A percentile compares a stretch with the other conserved stretches of the same genome.
Evolutionary conservation across 2,329 filamentous ascomycete genomes (phyloP).

Genomic region (Cladosporium sp.): DNA sequence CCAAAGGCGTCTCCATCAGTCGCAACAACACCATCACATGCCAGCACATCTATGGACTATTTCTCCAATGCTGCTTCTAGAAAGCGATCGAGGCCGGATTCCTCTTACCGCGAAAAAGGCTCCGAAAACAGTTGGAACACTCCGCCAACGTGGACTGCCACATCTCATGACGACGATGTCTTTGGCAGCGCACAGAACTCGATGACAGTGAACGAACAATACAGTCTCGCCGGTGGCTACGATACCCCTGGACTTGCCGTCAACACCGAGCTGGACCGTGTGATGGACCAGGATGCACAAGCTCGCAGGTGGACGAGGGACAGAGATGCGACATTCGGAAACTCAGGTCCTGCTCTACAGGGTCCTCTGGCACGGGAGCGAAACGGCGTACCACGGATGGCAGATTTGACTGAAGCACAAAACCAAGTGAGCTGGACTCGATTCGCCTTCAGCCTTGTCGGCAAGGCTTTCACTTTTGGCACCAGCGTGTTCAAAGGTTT

Average conservation of each 20-base stretch:
- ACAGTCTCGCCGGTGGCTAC: constrained; percentile 53
- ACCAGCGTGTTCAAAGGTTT: constrained; percentile 76
- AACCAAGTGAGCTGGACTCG: constrained; percentile 53
- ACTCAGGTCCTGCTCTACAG: constrained; percentile 23
- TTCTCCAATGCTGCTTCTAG: constrained; percentile 32
- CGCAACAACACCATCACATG: constrained; percentile 30
- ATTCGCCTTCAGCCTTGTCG: constrained; percentile 64
- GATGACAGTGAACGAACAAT: constrained; percentile 54
- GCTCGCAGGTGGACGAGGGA: constrained; percentile 13
- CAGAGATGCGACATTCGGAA: constrained; percentile 1
- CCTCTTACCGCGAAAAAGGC: constrained; percentile 19
- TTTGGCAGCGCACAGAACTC: constrained; percentile 38
- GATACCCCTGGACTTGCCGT: constrained; percentile 48
- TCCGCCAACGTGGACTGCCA: constrained; percentile 18
- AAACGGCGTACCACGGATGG: constrained; percentile 37
- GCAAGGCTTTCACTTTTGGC: constrained; percentile 85
- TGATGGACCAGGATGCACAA: constrained; percentile 11
- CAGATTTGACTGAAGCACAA: constrained; percentile 23
- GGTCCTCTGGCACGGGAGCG: constrained; percentile 40
- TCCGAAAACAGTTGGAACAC: constrained; percentile 4
- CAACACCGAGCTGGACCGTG: constrained; percentile 41
- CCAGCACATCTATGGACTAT: constrained; percentile 32
- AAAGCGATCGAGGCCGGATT: constrained; percentile 38
- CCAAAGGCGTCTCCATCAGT: constrained; percentile 44
- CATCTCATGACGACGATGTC: constrained; percentile 20